phyloP scores from a whole-genome alignment of 257 asterid genomes.

The Thymus quinquecostatus region DNA sequence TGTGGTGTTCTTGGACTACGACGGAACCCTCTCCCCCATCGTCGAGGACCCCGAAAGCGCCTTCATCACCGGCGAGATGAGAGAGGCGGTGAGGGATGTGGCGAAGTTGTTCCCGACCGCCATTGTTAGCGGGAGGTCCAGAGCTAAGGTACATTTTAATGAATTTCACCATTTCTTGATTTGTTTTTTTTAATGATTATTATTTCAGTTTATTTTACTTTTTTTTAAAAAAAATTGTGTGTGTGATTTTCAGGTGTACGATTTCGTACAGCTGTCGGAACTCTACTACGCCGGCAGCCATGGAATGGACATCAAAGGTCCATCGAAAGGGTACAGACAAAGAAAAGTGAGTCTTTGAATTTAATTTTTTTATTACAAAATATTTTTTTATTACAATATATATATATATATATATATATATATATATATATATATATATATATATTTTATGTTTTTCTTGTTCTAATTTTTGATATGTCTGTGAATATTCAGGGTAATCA shows the following conservation, averaged over 20 bases:
- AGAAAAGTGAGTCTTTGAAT: constrained; percentile 49
- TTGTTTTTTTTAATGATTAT: too few species aligned
- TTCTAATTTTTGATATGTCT: constrained; percentile 3
- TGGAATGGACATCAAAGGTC: constrained; percentile 97
- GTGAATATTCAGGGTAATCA: constrained; percentile 60
- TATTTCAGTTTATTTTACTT: not conserved
- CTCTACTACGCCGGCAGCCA: constrained; percentile 97
- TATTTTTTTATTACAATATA: not conserved
- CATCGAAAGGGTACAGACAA: constrained; percentile 51
- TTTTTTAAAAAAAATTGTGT: not conserved
- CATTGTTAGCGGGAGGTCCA: constrained; percentile 81
- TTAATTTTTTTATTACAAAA: not conserved
- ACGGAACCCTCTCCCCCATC: constrained; percentile 83
- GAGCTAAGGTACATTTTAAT: constrained; percentile 61
- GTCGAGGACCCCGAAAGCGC: constrained; percentile 80
- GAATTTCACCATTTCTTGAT: too few species aligned
- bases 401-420: too few species aligned
- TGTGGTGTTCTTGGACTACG: constrained; percentile 74
- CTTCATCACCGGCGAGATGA: constrained; percentile 81
- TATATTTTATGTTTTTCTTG: constrained; percentile 16
- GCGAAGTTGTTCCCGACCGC: constrained; percentile 86
- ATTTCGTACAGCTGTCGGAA: constrained; percentile 70
- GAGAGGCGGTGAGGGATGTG: constrained; percentile 65
- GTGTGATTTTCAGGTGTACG: constrained; percentile 45
- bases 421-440: too few species aligned